phyloP scores from a whole-genome alignment of 106 monocot species.

The Chionographis japonica region DNA sequence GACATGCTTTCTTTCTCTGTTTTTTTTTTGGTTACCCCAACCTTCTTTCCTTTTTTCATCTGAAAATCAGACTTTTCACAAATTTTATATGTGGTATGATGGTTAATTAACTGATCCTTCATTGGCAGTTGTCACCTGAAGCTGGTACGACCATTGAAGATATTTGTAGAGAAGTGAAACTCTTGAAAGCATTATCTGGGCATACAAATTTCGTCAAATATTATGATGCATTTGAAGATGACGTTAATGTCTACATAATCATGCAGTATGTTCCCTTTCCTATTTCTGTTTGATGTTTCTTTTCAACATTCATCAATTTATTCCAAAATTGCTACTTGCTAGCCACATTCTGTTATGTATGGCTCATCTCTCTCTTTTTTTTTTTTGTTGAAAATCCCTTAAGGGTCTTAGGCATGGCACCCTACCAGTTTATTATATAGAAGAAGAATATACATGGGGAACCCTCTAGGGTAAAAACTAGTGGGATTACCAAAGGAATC shows the following conservation, averaged over 20 bases:
- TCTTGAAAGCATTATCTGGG: slow-evolving; percentile 58
- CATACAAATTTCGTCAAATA: slow-evolving; percentile 63
- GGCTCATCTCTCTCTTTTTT: no score
- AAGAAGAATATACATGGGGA: no score
- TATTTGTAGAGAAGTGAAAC: slow-evolving; percentile 76
- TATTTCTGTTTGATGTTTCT: not conserved
- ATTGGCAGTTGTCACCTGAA: slow-evolving; percentile 42
- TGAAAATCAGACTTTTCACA: not conserved
- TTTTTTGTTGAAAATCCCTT: no score
- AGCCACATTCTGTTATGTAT: not conserved
- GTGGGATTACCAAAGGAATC: no score
- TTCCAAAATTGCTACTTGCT: not conserved
- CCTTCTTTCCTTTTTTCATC: not conserved
- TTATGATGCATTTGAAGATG: slow-evolving; percentile 78
- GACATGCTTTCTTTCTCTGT: not conserved
- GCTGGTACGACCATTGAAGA: slow-evolving; percentile 82
- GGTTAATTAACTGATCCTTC: not conserved
- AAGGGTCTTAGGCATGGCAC: no score
- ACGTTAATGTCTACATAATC: slow-evolving; percentile 62
- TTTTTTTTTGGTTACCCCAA: not conserved
- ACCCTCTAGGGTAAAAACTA: no score
- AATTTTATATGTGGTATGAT: not conserved
- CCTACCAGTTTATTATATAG: no score
- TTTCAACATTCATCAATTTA: not conserved
- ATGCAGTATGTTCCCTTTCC: slow-evolving; percentile 59